Evolutionary conservation across 441 rosid species (phyloP).

Genomic region (Dalechampia spathulata): DNA sequence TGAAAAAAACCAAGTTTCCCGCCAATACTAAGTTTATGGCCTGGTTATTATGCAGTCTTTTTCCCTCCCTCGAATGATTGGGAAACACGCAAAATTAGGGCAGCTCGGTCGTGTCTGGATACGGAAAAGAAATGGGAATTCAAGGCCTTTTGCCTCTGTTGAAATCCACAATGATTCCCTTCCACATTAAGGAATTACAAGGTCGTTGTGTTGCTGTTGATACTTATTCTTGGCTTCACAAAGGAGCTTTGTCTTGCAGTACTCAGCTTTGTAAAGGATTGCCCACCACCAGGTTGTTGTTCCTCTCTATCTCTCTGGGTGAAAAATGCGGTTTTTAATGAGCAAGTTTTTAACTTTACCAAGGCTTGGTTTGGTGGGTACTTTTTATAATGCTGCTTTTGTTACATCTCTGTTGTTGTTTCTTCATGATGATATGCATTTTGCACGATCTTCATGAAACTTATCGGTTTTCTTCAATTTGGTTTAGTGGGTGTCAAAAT

Average conservation of each 20-base stretch:
- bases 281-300: constrained; percentile 81
- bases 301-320: no score
- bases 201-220: constrained; percentile 79
- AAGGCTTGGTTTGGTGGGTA: constrained; percentile 15
- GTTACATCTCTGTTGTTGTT: neutral
- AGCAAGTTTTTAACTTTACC: constrained; percentile 4
- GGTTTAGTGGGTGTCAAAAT: constrained; percentile 2
- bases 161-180: constrained; percentile 74
- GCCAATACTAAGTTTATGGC: no score
- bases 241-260: constrained; percentile 86
- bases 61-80: no score
- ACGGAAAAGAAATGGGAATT: constrained; percentile 78
- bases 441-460: no score
- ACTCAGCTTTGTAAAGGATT: constrained; percentile 72
- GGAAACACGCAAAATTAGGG: no score
- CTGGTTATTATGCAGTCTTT: no score
- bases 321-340: no score
- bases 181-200: constrained; percentile 67
- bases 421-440: no score
- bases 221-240: constrained; percentile 95
- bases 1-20: no score
- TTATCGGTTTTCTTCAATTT: neutral
- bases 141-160: constrained; percentile 84
- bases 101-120: no score
- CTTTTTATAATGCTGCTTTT: neutral